A percentile compares a stretch with the other conserved stretches of the same genome.
These are phyloP conservation scores for Clarireedia homoeocarpa DNA, from an alignment of 2,329 filamentous ascomycete species.

Conservation along the genomic window DNA sequence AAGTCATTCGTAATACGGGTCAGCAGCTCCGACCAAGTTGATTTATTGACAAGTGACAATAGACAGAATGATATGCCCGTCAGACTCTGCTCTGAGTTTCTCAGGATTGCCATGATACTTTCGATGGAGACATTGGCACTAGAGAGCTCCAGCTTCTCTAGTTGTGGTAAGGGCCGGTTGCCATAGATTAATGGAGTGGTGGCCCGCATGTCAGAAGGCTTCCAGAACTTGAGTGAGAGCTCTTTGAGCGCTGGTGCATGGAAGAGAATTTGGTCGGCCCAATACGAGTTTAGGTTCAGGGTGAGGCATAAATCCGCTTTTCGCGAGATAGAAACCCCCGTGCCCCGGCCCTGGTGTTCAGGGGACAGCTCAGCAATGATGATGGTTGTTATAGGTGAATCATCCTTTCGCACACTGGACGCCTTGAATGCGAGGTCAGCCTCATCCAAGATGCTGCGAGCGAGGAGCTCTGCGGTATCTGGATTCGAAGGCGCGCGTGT, in stretches of 20 bases:
- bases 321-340: slow-evolving; percentile 6
- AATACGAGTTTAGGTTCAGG: slow-evolving; percentile 5
- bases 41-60: slow-evolving; percentile 1
- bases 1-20: slow-evolving; percentile 8
- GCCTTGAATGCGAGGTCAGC: slow-evolving; percentile 7
- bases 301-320: slow-evolving; percentile 5
- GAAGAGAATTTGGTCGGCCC: slow-evolving; percentile 7
- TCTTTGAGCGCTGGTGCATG: slow-evolving; percentile 10
- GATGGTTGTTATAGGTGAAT: slow-evolving; percentile 5
- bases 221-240: slow-evolving; percentile 9
- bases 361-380: slow-evolving; percentile 9
- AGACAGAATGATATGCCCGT: slow-evolving; percentile 2
- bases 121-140: background rate
- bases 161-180: background rate
- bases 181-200: slow-evolving; percentile 1
- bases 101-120: slow-evolving; percentile 69
- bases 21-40: slow-evolving; percentile 10
- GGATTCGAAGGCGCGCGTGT: background rate
- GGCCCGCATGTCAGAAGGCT: background rate
- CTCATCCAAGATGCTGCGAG: slow-evolving; percentile 9
- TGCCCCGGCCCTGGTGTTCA: slow-evolving; percentile 11
- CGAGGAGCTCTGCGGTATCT: slow-evolving; percentile 7
- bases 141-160: slow-evolving; percentile 4
- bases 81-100: slow-evolving; percentile 67
- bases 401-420: slow-evolving; percentile 2